Evolutionary conservation across 129 eudicot species (phyloP).

Genomic region (Centrapalus pauciflorus): DNA sequence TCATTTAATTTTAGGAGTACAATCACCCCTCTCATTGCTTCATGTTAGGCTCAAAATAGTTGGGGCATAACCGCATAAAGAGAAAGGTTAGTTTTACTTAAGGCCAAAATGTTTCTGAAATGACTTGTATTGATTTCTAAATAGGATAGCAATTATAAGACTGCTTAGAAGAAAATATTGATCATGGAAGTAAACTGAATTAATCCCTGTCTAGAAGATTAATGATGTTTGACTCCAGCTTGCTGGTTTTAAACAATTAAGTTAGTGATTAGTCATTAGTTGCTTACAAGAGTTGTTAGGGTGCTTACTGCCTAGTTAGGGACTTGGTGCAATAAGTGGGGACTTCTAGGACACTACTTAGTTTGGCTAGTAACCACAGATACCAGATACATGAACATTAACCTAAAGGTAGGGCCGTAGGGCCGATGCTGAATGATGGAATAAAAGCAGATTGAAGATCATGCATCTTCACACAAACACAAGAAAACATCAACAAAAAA

Average conservation of each 20-base stretch:
- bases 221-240: not conserved
- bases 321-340: not conserved
- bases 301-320: not conserved
- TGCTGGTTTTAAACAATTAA: not conserved
- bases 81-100: not conserved
- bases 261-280: not conserved
- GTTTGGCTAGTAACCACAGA: not conserved
- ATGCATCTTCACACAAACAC: slow-evolving; percentile 2
- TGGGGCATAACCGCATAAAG: not conserved
- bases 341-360: not conserved
- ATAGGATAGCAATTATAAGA: not conserved
- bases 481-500: slow-evolving; percentile 4
- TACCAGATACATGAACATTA: slow-evolving; percentile 8
- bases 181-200: not conserved
- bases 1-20: not conserved
- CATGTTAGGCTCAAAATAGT: not conserved
- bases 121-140: not conserved
- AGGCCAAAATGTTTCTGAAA: not conserved
- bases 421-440: not conserved
- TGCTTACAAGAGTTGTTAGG: not conserved
- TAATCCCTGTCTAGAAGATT: not conserved
- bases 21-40: not conserved
- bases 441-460: slow-evolving; percentile 6
- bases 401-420: not conserved
- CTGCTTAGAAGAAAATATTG: not conserved